Base-by-base conservation (phyloP, 2,329 filamentous ascomycete genomes). In the Gnomoniopsis smithogilvyi region DNA sequence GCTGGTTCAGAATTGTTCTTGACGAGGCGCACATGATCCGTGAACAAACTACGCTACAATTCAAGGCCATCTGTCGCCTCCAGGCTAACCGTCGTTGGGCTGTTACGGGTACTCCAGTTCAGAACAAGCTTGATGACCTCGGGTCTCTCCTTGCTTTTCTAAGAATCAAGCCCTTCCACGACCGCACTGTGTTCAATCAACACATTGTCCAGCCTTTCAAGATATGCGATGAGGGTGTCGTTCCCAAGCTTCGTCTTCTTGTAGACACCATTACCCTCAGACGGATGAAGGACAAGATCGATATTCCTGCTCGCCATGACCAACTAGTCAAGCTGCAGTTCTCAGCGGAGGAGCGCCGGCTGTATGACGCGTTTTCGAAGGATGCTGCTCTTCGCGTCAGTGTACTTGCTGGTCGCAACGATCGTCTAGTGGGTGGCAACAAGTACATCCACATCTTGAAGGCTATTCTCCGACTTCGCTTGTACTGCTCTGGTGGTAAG, bases 21-120 rank as follows among this genome's bases (percentile, higher is more conserved):
- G 94, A 98, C 64, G 94, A 99, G 74, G 95, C 93, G 0, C 95
- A 99, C 71, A 90, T 90, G 73, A 98, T 99, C 64, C 90, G 95
- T 26, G 94, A 96, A 66, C 88, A 91, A 63, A 84, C 80, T 3
- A 94, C 92, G 0, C 78, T 90, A 45, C 89, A 94, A 65, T 96
- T 92, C 56, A 92, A 93, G 70, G 91, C 91, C 3, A 91, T 95
- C 21, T 93, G 92, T 64, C 83, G 85, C 21, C 78, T 98, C 2
- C 82, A 90, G 61, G 91, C 92, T 2, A 84, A 90, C 68, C 86
- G 93, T 34, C 88, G 93, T 36, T 99, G 95, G 95, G 94, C 93
- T 2, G 91, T 98, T n/a, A 98, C 95, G 0, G 95, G 94, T 56
- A 98, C 95, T 0, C 95, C 93, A 0, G 91, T 98, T 10, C 94